Conservation (phyloP, 768 basidiomycete species). For the Trametes sanguinea region DNA sequence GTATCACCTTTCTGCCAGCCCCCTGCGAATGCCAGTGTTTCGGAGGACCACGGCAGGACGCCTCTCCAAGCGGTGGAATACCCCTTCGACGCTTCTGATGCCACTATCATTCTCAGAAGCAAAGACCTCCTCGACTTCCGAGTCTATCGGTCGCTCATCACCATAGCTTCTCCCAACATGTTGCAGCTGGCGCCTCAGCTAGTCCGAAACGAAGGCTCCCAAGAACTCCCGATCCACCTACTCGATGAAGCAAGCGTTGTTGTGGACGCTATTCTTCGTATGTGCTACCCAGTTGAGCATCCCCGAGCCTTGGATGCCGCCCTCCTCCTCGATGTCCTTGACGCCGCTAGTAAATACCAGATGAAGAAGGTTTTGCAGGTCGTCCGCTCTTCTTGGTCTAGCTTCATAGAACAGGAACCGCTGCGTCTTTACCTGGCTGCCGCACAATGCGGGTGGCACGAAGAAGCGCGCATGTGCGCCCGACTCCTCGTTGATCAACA, state of each 20-base stretch:
- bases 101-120: too few relatives aligned
- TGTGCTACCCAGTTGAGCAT: constrained; percentile 7
- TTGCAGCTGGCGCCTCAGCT: too few relatives aligned
- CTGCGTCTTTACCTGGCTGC: constrained; percentile 25
- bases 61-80: too few relatives aligned
- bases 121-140: too few relatives aligned
- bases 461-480: constrained; percentile 40
- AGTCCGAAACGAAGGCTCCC: too few relatives aligned
- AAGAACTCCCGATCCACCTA: too few relatives aligned
- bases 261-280: not conserved
- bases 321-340: constrained; percentile 1
- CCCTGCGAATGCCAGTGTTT: too few relatives aligned
- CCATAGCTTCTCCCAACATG: too few relatives aligned
- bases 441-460: constrained; percentile 43
- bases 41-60: too few relatives aligned
- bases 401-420: not conserved
- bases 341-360: constrained; percentile 2
- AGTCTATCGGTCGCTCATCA: too few relatives aligned
- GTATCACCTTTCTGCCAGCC: too few relatives aligned
- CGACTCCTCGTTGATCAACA: not conserved
- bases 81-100: too few relatives aligned
- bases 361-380: not conserved
- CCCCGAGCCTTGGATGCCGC: constrained; percentile 25
- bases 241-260: not conserved
- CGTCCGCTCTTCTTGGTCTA: not conserved